Evolutionary conservation across 129 eudicot genomes (phyloP).

Genomic region (Chrysanthemum makinoi): DNA sequence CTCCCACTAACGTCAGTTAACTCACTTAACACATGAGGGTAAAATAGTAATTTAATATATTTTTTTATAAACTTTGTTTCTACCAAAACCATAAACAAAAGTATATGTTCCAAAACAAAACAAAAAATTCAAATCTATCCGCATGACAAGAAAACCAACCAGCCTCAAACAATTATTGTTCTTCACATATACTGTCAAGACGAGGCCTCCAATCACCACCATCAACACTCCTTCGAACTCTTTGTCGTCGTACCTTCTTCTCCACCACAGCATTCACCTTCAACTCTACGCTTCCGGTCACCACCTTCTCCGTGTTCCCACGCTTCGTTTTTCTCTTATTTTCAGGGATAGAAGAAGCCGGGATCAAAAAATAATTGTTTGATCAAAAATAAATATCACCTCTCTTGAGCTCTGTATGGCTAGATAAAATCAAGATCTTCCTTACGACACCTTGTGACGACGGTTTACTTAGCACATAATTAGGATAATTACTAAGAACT

Average conservation of each 20-base stretch:
- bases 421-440: conserved; percentile 57
- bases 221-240: conserved; percentile 50
- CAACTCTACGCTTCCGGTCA: not conserved
- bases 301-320: conserved; percentile 17
- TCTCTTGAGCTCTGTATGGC: conserved; percentile 66
- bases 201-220: conserved; percentile 65
- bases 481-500: conserved; percentile 63
- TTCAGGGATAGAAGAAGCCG: conserved; percentile 64
- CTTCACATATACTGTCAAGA: conserved; percentile 68
- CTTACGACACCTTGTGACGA: conserved; percentile 59
- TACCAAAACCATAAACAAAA: conserved; percentile 19
- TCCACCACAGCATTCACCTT: conserved; percentile 18
- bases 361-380: conserved; percentile 82
- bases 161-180: conserved; percentile 27
- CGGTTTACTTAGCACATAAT: conserved; percentile 69
- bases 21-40: too few relatives aligned
- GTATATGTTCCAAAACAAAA: conserved; percentile 15
- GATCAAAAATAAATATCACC: conserved; percentile 77
- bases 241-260: conserved; percentile 32
- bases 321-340: conserved; percentile 45
- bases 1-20: too few relatives aligned
- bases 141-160: conserved; percentile 13
- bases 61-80: conserved; percentile 13
- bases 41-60: too few relatives aligned
- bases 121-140: conserved; percentile 14